Base-by-base conservation (phyloP, 176 grass and related monocot species). In the Chloris gayana region DNA sequence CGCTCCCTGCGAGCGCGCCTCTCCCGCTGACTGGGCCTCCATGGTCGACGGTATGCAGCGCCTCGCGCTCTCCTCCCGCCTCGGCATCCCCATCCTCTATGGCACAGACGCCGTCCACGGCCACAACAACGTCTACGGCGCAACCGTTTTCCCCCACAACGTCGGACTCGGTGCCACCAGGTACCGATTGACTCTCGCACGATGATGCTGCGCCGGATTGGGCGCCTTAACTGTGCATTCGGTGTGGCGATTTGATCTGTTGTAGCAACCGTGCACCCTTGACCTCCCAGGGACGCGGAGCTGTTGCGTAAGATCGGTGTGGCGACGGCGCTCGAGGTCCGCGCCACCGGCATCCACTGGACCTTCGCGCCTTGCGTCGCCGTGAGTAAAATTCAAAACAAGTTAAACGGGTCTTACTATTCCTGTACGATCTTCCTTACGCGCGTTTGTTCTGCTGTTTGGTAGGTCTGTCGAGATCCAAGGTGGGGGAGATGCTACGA, bases 111-210 rank as follows among this genome's bases (percentile, higher is more conserved):
- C 93, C 64, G 85, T 93, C 67, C 97, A 99, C 68, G 93, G 97
- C 32, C 88, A 96, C 87, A 99, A 90, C 76, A 99, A 90, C 83
- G 68, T 93, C 68, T 99, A 73, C 75, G 88, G 93, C 83, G 93
- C 93, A 83, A 96, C 88, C 64, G 41, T 99, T 7, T 99, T 99
- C 80, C 88, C 97, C n/a, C 93, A 99, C 85, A 99, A 99, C 78
- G 85, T 96, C 64, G 88, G 84, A 29, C 87, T 96, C 74, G 93
- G 93, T n/a, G 93, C 91, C 62, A 39, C 80, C 71, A 99, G 88
- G 96, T 92, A 78, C 21, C 46, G 11, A 66, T 65, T 19, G 54
- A 19, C 32, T 15, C 45, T 22, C 9, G 30, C 6, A 29, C 4
- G 11, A 41, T 72, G 54, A 31, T 34, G 26, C 27, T 5, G 27